Evolutionary conservation across 2,329 filamentous ascomycete species (phyloP), one percentile per base, ranked within the genome.

Genomic region (Aschersonia sp.): DNA sequence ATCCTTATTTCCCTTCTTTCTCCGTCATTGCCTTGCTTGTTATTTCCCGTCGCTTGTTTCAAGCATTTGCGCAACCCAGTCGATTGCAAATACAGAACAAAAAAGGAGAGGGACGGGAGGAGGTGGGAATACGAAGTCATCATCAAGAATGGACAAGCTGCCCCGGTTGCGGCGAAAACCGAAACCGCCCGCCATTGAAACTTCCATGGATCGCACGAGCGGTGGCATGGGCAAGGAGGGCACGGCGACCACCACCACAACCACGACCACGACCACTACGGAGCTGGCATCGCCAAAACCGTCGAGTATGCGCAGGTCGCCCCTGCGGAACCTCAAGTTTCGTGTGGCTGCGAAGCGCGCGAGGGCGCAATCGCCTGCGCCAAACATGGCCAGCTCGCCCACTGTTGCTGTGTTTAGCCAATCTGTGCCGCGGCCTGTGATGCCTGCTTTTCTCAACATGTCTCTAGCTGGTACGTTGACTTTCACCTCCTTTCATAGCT

Each of bases 281-380:
- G 5, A 61, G 57, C 5, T 28, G 40, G 5, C 40, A 20, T 28
- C 40, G 40, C 9, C 20, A 20, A 28, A 42, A 5, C 40, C 9
- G 48, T 49, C 56, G 30, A 52, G 58, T 30, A 50, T 51, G 40
- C 64, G 63, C 48, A 63, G 61, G 42, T 62, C 65, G 20, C 59
- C 71, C 41, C 72, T 75, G 46, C 66, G 68, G 41, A 64, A 62
- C 51, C 62, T 74, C 49, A 65, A 69, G 46, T 62, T 74, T 47
- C 66, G 68, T 47, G 61, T 65, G 47, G 64, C 69, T 30, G 61
- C 66, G 47, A 75, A 75, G 60, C 69, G 72, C 56, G 68, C 69
- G 20, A 59, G 64, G 47, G 58, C 60, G 49, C 65, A 67, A 46
- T 73, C 72, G 20, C 64, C 67, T 40, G 59, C 59, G 31, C 53